Evolutionary conservation across 345 rosid genomes (phyloP).

Genomic region (Salix udensis): DNA sequence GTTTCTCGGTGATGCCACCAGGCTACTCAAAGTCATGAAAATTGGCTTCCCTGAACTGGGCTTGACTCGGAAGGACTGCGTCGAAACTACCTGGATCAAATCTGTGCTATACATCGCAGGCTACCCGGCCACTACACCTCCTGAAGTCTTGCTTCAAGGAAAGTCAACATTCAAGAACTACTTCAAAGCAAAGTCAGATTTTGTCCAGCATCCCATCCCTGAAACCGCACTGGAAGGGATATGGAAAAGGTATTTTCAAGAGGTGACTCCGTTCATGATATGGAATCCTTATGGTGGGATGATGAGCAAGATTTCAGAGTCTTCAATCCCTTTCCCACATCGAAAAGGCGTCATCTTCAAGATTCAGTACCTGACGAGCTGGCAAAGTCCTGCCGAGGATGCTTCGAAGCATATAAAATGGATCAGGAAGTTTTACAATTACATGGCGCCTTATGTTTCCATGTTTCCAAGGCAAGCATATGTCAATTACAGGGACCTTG

Average conservation of each 20-base stretch:
- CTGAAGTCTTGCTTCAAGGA: conserved; percentile 31
- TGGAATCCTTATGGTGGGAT: conserved; percentile 75
- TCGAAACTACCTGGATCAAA: conserved; percentile 33
- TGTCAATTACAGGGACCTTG: conserved; percentile 30
- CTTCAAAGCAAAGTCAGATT: conserved; percentile 46
- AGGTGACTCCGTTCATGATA: conserved; percentile 49
- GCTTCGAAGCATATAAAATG: conserved; percentile 10
- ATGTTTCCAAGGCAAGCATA: conserved; percentile 23
- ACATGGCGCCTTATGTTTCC: conserved; percentile 23
- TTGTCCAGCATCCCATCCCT: conserved; percentile 29
- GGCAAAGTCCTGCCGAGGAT: conserved; percentile 10
- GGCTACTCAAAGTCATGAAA: conserved; percentile 24
- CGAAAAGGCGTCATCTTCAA: conserved; percentile 26
- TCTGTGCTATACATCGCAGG: conserved; percentile 23
- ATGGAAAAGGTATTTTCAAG: conserved; percentile 41
- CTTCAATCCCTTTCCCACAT: conserved; percentile 28
- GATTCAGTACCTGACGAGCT: conserved; percentile 17
- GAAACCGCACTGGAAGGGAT: conserved; percentile 23
- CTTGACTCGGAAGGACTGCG: conserved; percentile 23
- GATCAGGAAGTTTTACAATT: conserved; percentile 18
- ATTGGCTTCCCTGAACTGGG: conserved; percentile 37
- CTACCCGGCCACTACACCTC: conserved; percentile 16
- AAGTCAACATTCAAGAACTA: conserved; percentile 17
- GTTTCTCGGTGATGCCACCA: conserved; percentile 19
- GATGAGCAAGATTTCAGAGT: conserved; percentile 50